phyloP scores from a whole-genome alignment of 2,329 filamentous ascomycete genomes.

The Diaporthe sp. region DNA sequence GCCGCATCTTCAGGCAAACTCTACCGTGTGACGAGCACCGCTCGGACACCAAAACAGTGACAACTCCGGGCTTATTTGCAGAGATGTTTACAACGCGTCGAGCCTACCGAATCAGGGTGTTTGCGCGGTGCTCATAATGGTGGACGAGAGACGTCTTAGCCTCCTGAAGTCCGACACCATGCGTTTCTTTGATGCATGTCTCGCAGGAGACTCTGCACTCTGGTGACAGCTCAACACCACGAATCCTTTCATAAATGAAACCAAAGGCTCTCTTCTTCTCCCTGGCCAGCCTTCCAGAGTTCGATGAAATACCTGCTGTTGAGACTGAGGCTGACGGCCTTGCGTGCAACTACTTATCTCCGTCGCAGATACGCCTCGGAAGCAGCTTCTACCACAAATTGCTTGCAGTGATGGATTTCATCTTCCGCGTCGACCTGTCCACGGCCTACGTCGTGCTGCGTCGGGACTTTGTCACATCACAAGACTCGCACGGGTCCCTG shows the following conservation, averaged over 20 bases:
- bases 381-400: not conserved
- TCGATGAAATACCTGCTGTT: constrained; percentile 44
- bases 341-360: not conserved
- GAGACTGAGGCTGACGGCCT: constrained; percentile 2
- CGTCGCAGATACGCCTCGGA: not conserved
- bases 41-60: constrained; percentile 25
- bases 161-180: not conserved
- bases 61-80: not conserved
- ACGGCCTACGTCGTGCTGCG: constrained; percentile 38
- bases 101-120: not conserved
- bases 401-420: constrained; percentile 38
- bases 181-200: constrained; percentile 44
- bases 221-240: not conserved
- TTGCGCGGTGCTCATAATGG: constrained; percentile 11
- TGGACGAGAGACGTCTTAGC: not conserved
- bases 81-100: constrained; percentile 20
- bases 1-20: constrained; percentile 7
- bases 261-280: not conserved
- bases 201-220: constrained; percentile 19
- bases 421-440: constrained; percentile 40
- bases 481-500: constrained; percentile 24
- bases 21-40: constrained; percentile 17
- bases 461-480: constrained; percentile 30
- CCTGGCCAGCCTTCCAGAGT: constrained; percentile 51
- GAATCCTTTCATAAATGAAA: not conserved